phyloP scores from a whole-genome alignment of 495 filamentous ascomycete genomes.

The Cercophora sp. region DNA sequence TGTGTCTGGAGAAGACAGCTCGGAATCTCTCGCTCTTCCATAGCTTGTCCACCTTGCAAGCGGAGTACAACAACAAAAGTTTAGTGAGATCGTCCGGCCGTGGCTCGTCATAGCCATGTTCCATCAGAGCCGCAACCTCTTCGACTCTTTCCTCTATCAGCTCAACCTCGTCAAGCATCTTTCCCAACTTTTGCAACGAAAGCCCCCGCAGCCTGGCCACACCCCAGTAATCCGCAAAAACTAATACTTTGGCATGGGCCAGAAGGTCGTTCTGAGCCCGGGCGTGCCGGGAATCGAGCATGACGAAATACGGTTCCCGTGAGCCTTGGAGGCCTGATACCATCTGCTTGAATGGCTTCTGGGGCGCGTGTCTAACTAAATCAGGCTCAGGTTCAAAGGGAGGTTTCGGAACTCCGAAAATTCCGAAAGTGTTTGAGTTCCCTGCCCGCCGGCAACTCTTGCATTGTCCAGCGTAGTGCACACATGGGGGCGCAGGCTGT shows the following conservation, averaged over 20 bases:
- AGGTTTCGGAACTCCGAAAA: too few species aligned
- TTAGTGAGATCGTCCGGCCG: background rate
- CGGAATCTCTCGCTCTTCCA: background rate
- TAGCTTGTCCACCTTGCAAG: background rate
- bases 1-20: too few species aligned
- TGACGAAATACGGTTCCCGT: too few species aligned
- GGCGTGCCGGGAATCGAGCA: background rate
- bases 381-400: too few species aligned
- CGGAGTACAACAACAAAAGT: background rate
- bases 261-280: background rate
- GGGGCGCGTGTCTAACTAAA: too few species aligned
- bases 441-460: too few species aligned
- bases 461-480: too few species aligned
- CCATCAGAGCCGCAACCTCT: background rate
- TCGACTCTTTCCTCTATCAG: background rate
- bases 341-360: background rate
- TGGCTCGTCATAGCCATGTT: background rate
- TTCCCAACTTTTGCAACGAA: background rate
- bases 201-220: background rate
- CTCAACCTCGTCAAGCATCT: background rate
- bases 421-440: too few species aligned
- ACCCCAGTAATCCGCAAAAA: slow-evolving; percentile 11
- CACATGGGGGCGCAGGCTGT: too few species aligned
- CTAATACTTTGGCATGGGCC: slow-evolving; percentile 1
- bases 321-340: too few species aligned